These are phyloP conservation scores for Flaveria ramosissima DNA, from an alignment of 129 eudicot species.

Conservation along the genomic window DNA sequence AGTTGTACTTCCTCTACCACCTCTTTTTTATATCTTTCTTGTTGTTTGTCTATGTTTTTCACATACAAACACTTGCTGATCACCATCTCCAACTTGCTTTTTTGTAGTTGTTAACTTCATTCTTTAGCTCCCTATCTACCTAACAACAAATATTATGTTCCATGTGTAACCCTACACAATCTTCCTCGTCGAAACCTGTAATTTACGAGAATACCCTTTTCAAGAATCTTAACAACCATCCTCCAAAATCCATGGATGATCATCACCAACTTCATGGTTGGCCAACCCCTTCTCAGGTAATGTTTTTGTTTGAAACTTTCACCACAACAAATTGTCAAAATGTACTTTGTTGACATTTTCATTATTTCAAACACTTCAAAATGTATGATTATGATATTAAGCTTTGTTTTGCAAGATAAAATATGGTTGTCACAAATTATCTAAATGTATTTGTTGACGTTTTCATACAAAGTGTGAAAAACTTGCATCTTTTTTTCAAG, in stretches of 20 bases:
- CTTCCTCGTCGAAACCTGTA: constrained; percentile 61
- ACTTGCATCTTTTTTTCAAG: not conserved
- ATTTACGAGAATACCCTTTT: constrained; percentile 57
- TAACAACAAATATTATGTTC: constrained; percentile 34
- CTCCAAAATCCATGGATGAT: constrained; percentile 53
- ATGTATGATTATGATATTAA: not conserved
- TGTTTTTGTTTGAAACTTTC: not conserved
- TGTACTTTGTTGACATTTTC: constrained; percentile 1
- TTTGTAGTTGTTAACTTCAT: constrained; percentile 22
- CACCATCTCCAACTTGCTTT: constrained; percentile 28
- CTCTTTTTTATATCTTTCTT: constrained; percentile 12
- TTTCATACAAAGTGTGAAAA: not conserved
- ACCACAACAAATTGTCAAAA: not conserved
- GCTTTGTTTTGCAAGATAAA: not conserved
- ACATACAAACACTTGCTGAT: constrained; percentile 19
- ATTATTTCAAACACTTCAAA: not conserved
- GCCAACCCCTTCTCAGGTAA: constrained; percentile 89
- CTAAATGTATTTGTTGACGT: not conserved
- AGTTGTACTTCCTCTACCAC: constrained; percentile 28
- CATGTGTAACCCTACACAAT: constrained; percentile 67
- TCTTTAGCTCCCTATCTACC: constrained; percentile 36
- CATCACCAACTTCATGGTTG: constrained; percentile 64
- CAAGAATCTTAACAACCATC: constrained; percentile 45
- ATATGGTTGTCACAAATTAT: not conserved
- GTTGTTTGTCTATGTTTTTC: constrained; percentile 31